Percentiles rank a stretch among this genome's conserved stretches.
phyloP scores from a whole-genome alignment of 495 filamentous ascomycete genomes.

The Usnea hakonensis region DNA sequence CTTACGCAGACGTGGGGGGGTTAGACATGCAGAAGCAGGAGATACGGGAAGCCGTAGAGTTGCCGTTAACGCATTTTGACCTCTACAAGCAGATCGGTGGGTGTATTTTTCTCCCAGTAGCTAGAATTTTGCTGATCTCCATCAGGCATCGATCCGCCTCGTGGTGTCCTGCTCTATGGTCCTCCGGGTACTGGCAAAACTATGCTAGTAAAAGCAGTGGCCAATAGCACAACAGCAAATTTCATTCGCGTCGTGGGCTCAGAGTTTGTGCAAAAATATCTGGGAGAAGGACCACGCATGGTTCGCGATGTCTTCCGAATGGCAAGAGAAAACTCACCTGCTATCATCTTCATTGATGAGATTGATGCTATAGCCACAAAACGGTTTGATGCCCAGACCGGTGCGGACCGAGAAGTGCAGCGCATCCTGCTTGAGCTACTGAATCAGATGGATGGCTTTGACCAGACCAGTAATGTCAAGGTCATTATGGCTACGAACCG shows the following conservation, averaged over 20 bases:
- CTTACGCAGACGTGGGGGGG: constrained; percentile 95
- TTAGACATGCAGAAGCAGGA: constrained; percentile 99
- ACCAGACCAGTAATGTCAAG: constrained; percentile 97
- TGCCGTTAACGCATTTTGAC: constrained; percentile 94
- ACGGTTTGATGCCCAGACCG: constrained; percentile 96
- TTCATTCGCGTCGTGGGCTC: constrained; percentile 98
- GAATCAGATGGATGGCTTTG: constrained; percentile 99
- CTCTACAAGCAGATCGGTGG: constrained; percentile 91
- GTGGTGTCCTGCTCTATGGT: constrained; percentile 91
- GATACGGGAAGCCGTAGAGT: constrained; percentile 93
- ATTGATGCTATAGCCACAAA: constrained; percentile 99
- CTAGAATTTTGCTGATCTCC: constrained; percentile 23
- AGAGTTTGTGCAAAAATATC: constrained; percentile 97
- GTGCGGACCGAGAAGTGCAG: constrained; percentile 95
- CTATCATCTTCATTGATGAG: constrained; percentile 99
- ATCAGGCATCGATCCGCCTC: constrained; percentile 87
- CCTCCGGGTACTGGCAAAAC: constrained; percentile 98
- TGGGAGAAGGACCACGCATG: constrained; percentile 97
- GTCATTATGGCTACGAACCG: constrained; percentile 99
- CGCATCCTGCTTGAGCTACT: constrained; percentile 93
- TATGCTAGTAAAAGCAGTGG: constrained; percentile 97
- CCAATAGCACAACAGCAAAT: constrained; percentile 94
- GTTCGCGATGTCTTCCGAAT: constrained; percentile 98
- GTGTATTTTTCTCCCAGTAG: constrained; percentile 14
- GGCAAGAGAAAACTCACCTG: constrained; percentile 94